phyloP scores from a whole-genome alignment of 2,329 filamentous ascomycete species.

The Chaetomium sp. region DNA sequence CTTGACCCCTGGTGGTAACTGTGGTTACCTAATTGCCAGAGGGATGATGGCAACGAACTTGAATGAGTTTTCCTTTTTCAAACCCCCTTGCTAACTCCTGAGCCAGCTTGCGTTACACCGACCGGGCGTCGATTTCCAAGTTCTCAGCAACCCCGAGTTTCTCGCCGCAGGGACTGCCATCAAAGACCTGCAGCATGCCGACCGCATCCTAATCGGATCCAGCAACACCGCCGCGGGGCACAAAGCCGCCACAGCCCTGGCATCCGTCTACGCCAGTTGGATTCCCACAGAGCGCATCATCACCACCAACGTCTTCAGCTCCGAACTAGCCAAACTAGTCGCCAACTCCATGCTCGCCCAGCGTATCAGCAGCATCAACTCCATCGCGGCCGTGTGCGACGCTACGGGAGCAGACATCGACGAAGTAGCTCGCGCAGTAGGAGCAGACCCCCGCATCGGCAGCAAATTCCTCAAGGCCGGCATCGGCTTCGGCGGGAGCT shows the following conservation, averaged over 20 bases:
- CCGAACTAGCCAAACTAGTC: slow-evolving; percentile 5
- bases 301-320: slow-evolving; percentile 6
- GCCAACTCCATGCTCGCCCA: slow-evolving; percentile 6
- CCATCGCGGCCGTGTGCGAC: slow-evolving; percentile 3
- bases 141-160: slow-evolving; percentile 8
- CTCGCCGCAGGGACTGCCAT: slow-evolving; percentile 4
- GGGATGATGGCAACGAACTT: background rate
- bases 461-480: slow-evolving; percentile 5
- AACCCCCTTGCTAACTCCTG: background rate
- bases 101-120: slow-evolving; percentile 1
- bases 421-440: slow-evolving; percentile 3
- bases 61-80: background rate
- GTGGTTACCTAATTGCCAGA: too few relatives aligned
- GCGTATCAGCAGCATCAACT: slow-evolving; percentile 10
- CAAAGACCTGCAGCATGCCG: slow-evolving; percentile 1
- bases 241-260: slow-evolving; percentile 3
- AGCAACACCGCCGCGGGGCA: background rate
- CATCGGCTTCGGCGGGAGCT: slow-evolving; percentile 6
- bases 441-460: slow-evolving; percentile 6
- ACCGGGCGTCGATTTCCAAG: background rate
- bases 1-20: too few relatives aligned
- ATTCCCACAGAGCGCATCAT: slow-evolving; percentile 2
- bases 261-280: slow-evolving; percentile 5
- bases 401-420: slow-evolving; percentile 3
- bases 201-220: slow-evolving; percentile 8